phyloP scores from a whole-genome alignment of 2,329 filamentous ascomycete species.

The Pyricularia pennisetigena region DNA sequence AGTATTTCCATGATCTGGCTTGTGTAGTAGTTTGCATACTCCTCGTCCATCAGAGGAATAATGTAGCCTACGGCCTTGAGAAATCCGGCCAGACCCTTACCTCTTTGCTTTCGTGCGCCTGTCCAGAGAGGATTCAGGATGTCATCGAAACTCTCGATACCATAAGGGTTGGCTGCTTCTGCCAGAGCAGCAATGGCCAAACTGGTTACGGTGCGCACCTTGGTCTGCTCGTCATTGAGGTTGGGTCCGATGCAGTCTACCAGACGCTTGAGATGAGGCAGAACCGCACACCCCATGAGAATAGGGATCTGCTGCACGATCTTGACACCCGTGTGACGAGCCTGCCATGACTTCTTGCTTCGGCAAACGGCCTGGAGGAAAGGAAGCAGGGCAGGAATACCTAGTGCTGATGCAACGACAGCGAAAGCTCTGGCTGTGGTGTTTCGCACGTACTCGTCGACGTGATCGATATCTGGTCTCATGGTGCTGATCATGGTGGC shows the following conservation, averaged over 20 bases:
- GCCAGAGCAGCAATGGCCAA: conserved; percentile 90
- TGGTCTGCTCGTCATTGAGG: conserved; percentile 94
- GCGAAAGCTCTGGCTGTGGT: conserved; percentile 95
- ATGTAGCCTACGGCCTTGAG: conserved; percentile 97
- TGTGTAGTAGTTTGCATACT: conserved; percentile 98
- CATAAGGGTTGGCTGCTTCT: conserved; percentile 93
- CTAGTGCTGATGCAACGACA: conserved; percentile 90
- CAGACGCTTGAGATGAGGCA: conserved; percentile 89
- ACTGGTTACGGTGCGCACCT: conserved; percentile 92
- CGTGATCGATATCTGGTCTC: conserved; percentile 96
- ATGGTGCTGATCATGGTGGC: conserved; percentile 99
- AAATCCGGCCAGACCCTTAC: conserved; percentile 91
- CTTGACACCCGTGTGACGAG: conserved; percentile 94
- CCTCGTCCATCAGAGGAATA: conserved; percentile 98
- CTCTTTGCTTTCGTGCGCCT: conserved; percentile 88
- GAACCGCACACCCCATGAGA: conserved; percentile 92
- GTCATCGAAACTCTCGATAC: conserved; percentile 98
- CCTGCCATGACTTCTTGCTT: conserved; percentile 99
- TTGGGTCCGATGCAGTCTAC: conserved; percentile 96
- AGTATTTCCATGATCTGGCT: conserved; percentile 98
- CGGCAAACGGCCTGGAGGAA: conserved; percentile 93
- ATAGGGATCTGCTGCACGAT: conserved; percentile 99
- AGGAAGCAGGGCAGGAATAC: conserved; percentile 87
- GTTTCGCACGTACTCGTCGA: conserved; percentile 96
- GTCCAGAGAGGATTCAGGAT: conserved; percentile 97